Evolutionary conservation across 257 asterid genomes (phyloP), one percentile per base, ranked within the genome.

Genomic region (Gentiana macrophylla): DNA sequence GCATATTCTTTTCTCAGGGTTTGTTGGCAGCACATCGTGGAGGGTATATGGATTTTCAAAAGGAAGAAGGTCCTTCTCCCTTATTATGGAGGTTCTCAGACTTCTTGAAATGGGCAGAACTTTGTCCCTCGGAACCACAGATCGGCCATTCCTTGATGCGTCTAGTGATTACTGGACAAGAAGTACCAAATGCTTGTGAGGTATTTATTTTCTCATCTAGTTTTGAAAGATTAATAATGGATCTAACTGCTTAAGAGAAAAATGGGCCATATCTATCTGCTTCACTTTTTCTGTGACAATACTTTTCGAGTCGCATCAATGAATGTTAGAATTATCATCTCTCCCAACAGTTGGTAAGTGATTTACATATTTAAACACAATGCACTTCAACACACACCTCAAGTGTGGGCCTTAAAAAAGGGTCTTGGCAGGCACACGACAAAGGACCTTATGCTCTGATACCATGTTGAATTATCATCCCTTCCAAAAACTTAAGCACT

Each of bases 61-160:
- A 83, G 80, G 98, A 91, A 49, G 98, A 92, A 84, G 98, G 98
- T 50, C 98, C 98, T 63, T 95, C 98, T 47, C 98, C 98, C 12
- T 69, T 92, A 70, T 72, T 92, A 52, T 92, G 98, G 98, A 92
- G 98, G 71, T 81, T 87, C 63, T 83, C 95, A 1, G 98, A 92
- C 74, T 92, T 92, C 77, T 76, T 92, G 56, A 92, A 83, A 77
- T 92, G 98, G 98, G 98, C 97, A 53, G 93, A 85, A 82, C 94
- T 92, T 71, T 92, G 98, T 77, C 89, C 93, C 63, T 81, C 93
- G 37, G 95, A 92, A 62, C 85, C 97, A 57, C 97, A 92, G 80
- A 79, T 88, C 47, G 98, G 98, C 61, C 98, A 92, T 62, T 88
- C 98, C 6, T 79, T 92, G 62, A 89, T 92, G 97, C 88, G 87